Evolutionary conservation across 108 stramenopile species (phyloP).

Genomic region (Nannochloropsis gaditana): DNA sequence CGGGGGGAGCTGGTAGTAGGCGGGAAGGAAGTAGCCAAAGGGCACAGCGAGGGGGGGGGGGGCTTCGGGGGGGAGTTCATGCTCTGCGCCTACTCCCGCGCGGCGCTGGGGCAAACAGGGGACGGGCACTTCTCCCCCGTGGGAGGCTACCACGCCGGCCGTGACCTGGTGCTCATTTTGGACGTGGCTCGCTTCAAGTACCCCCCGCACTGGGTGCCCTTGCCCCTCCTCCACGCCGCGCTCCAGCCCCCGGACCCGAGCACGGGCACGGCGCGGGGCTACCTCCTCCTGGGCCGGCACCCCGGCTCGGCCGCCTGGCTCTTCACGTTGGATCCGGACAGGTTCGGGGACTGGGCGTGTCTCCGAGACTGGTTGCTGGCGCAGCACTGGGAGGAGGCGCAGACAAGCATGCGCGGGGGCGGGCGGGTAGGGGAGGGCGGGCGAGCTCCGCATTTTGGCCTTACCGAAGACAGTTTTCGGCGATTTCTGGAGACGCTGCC

Average conservation of each 20-base stretch:
- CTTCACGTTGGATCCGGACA: conserved; percentile 24
- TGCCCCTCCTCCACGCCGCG: conserved; percentile 59
- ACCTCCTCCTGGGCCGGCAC: conserved; percentile 59
- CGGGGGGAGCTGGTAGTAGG: not conserved
- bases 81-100: conserved; percentile 65
- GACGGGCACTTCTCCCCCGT: conserved; percentile 86
- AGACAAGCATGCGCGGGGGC: not conserved
- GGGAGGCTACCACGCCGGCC: conserved; percentile 65
- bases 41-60: not conserved
- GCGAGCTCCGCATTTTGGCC: not conserved
- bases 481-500: conserved; percentile 16
- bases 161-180: conserved; percentile 77
- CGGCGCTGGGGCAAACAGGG: conserved; percentile 75
- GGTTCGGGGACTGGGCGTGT: conserved; percentile 29
- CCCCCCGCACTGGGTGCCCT: conserved; percentile 79
- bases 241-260: conserved; percentile 63
- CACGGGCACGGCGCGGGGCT: conserved; percentile 72
- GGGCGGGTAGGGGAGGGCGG: not conserved
- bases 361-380: not conserved
- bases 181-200: conserved; percentile 93
- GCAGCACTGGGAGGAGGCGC: not conserved
- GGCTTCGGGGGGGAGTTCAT: conserved; percentile 50
- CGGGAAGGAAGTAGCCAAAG: not conserved
- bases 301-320: conserved; percentile 25
- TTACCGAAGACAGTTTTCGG: not conserved